A percentile compares a stretch with the other conserved stretches of the same genome.
phyloP scores from a whole-genome alignment of 1,284 basidiomycete species.

The Pseudozyma tsukubaensis region DNA sequence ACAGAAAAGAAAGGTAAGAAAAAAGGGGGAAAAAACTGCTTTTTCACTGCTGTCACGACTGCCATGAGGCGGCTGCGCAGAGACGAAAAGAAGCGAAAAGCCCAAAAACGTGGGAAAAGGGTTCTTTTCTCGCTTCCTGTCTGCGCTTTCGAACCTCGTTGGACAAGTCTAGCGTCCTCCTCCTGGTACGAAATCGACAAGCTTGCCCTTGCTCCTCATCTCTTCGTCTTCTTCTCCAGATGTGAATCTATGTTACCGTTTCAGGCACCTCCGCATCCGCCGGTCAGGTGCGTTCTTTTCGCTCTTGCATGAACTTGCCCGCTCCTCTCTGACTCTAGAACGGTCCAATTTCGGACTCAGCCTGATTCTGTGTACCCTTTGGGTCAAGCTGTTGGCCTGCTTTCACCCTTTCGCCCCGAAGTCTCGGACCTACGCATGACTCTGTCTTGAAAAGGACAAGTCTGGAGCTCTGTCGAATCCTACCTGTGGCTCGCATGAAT shows the following conservation, averaged over 20 bases:
- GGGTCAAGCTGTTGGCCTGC: background rate
- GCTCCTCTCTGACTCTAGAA: too few relatives aligned
- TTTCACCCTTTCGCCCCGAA: background rate
- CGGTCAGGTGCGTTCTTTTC: background rate
- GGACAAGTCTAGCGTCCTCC: background rate
- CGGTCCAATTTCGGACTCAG: background rate
- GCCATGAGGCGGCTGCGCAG: background rate
- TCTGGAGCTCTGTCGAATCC: too few relatives aligned
- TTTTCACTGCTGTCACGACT: background rate
- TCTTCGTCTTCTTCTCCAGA: too few relatives aligned
- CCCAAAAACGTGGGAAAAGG: constrained; percentile 1
- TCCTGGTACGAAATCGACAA: background rate
- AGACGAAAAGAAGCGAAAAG: too few relatives aligned
- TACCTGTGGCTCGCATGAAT: background rate
- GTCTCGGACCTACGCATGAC: too few relatives aligned
- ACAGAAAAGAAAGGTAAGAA: too few relatives aligned
- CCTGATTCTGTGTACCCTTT: background rate
- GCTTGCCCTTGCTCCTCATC: too few relatives aligned
- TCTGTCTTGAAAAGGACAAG: too few relatives aligned
- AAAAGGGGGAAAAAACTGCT: background rate
- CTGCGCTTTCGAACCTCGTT: background rate
- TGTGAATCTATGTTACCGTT: too few relatives aligned
- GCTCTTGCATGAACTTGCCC: background rate
- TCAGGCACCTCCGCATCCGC: background rate
- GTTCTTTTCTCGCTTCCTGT: background rate